These are phyloP conservation scores for Caryopteris hybrid DNA, from an alignment of 305 asterid genomes.

Conservation along the genomic window DNA sequence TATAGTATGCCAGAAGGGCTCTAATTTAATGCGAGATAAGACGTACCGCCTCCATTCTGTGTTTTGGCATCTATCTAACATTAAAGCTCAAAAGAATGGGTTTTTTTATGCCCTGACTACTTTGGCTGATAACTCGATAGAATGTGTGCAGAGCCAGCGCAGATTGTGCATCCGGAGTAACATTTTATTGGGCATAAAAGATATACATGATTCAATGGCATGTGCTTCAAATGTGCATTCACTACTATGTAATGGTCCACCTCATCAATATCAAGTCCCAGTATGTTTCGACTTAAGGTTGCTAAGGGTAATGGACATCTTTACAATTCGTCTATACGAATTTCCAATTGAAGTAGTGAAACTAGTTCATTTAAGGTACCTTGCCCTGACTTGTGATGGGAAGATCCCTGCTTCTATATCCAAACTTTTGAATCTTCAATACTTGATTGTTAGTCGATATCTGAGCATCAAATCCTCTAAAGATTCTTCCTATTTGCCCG, in stretches of 20 bases:
- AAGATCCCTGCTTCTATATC: not conserved
- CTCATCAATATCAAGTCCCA: slow-evolving; percentile 1
- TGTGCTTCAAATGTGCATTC: not conserved
- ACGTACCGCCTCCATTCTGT: not conserved
- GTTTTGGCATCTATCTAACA: slow-evolving; percentile 1
- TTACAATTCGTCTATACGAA: not conserved
- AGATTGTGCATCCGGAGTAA: not conserved
- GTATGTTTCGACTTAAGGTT: not conserved
- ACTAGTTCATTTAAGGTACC: not conserved
- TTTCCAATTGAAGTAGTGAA: not conserved
- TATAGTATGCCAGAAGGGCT: not conserved
- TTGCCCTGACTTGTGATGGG: not conserved
- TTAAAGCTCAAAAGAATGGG: not conserved
- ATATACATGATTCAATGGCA: not conserved
- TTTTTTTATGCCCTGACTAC: not conserved
- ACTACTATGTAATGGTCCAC: not conserved
- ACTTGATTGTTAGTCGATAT: not conserved
- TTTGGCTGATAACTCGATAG: not conserved
- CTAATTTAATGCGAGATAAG: not conserved
- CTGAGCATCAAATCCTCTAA: not conserved
- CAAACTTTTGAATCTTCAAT: not conserved
- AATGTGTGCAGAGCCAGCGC: not conserved
- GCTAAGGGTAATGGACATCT: slow-evolving; percentile 13
- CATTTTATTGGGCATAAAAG: not conserved
- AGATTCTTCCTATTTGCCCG: not conserved